Percentiles rank a stretch among this genome's conserved stretches.
phyloP scores from a whole-genome alignment of 2,329 filamentous ascomycete genomes.

The Teratosphaeria pseudoeucalypti region DNA sequence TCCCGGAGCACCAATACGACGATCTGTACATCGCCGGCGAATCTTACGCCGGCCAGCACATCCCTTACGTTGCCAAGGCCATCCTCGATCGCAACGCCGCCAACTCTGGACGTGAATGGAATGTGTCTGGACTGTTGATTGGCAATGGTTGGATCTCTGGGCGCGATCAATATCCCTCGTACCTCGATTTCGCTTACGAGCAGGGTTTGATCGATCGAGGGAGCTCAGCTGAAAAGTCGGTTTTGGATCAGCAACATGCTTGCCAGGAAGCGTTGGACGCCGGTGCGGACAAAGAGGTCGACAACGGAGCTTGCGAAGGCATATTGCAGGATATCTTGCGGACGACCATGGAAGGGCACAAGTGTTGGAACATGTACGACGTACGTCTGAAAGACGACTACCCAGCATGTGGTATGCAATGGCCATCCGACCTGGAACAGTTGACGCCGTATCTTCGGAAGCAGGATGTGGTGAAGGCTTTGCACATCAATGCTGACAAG shows the following conservation, averaged over 20 bases:
- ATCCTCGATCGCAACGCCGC: constrained; percentile 70
- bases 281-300: constrained; percentile 51
- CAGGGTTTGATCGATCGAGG: constrained; percentile 61
- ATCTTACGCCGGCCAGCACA: constrained; percentile 93
- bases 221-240: constrained; percentile 52
- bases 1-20: constrained; percentile 83
- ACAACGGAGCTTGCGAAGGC: constrained; percentile 60
- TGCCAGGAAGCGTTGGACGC: constrained; percentile 56
- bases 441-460: constrained; percentile 79
- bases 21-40: constrained; percentile 94
- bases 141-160: constrained; percentile 98
- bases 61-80: constrained; percentile 88
- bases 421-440: constrained; percentile 74
- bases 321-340: constrained; percentile 65
- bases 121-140: constrained; percentile 74
- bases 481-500: constrained; percentile 75
- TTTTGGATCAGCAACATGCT: constrained; percentile 58
- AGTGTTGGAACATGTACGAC: constrained; percentile 95
- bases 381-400: constrained; percentile 70
- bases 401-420: constrained; percentile 90
- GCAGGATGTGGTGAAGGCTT: constrained; percentile 63
- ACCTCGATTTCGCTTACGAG: constrained; percentile 71
- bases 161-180: constrained; percentile 77
- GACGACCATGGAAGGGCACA: constrained; percentile 45
- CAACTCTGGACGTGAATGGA: constrained; percentile 51